A percentile compares a stretch with the other conserved stretches of the same genome.
phyloP scores from a whole-genome alignment of 495 filamentous ascomycete species.

The Penicillium parvum region DNA sequence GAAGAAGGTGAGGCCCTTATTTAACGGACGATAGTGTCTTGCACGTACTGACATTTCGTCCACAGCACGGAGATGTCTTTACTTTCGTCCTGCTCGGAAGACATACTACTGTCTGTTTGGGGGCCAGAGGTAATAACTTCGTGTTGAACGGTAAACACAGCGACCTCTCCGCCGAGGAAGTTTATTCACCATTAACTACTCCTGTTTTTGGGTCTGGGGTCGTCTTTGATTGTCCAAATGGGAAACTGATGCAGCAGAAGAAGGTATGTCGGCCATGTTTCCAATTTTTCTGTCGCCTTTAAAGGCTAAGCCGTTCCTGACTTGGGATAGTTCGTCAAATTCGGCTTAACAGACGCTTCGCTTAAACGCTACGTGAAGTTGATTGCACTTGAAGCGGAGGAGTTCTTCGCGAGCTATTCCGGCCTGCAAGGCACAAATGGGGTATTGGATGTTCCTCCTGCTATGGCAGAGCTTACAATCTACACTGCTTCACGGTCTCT shows the following conservation, averaged over 20 bases:
- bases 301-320: neutral
- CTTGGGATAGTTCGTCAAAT: conserved; percentile 68
- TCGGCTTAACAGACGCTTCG: conserved; percentile 71
- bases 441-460: conserved; percentile 56
- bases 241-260: conserved; percentile 82
- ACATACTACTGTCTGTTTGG: conserved; percentile 72
- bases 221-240: conserved; percentile 82
- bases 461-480: conserved; percentile 81
- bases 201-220: conserved; percentile 85
- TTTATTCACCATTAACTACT: conserved; percentile 76
- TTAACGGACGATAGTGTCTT: no score
- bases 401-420: conserved; percentile 59
- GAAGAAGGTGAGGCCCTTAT: conserved; percentile 66
- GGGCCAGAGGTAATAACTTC: conserved; percentile 75
- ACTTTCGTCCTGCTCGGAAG: conserved; percentile 74
- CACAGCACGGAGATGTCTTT: conserved; percentile 70
- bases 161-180: conserved; percentile 77
- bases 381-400: conserved; percentile 68
- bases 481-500: conserved; percentile 78
- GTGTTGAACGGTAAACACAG: conserved; percentile 80
- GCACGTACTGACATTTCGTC: no score
- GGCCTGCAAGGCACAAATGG: conserved; percentile 66
- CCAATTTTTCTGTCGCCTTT: neutral
- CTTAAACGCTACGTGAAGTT: conserved; percentile 74
- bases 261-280: conserved; percentile 34